Percentiles rank a stretch among this genome's conserved stretches.
phyloP scores from a whole-genome alignment of 805 yeast species.

The Myxozyma udenii region DNA sequence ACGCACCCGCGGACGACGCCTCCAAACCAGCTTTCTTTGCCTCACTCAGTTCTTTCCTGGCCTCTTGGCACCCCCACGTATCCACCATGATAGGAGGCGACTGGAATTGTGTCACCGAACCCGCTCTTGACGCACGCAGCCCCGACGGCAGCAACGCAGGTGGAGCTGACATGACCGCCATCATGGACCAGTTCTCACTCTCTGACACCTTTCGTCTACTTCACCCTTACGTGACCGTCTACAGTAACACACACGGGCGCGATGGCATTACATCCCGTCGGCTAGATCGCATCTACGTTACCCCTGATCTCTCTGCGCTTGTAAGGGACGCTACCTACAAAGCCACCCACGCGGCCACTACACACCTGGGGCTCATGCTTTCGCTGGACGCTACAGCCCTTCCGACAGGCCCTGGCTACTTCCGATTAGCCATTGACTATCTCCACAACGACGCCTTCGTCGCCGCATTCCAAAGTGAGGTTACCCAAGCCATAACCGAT shows the following conservation, averaged over 20 bases:
- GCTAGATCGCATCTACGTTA: not conserved
- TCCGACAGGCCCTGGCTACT: not conserved
- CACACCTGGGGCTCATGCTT: not conserved
- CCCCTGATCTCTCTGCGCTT: not conserved
- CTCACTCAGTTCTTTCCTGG: not conserved
- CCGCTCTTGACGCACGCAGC: not conserved
- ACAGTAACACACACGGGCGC: not conserved
- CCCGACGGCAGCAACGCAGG: not conserved
- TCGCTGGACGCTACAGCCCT: not conserved
- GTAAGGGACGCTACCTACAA: not conserved
- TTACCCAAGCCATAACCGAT: not conserved
- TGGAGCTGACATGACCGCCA: not conserved
- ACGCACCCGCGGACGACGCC: not conserved
- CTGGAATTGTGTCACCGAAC: constrained; percentile 3
- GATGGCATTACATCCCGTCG: not conserved
- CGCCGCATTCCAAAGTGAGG: not conserved
- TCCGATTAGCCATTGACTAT: not conserved
- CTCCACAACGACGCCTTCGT: not conserved
- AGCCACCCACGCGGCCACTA: not conserved
- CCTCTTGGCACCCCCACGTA: not conserved
- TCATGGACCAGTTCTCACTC: not conserved
- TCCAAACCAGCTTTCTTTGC: not conserved
- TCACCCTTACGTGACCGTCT: not conserved
- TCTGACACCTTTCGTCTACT: not conserved
- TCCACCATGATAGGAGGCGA: constrained; percentile 1